phyloP scores from a whole-genome alignment of 441 rosid species.

The Eutrema salsugineum region DNA sequence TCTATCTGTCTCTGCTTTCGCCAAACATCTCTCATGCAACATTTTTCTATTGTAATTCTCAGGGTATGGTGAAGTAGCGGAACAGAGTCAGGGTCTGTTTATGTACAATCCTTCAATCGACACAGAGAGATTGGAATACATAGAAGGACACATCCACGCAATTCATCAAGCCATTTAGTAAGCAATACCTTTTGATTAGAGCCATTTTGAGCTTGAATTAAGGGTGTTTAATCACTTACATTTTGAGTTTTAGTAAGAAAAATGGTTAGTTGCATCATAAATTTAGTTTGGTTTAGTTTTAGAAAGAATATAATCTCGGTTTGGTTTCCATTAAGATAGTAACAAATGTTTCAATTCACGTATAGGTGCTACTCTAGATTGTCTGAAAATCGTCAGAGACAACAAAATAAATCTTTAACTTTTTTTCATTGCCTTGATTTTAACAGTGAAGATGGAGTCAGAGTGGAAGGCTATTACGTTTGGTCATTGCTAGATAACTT shows the following conservation, averaged over 20 bases:
- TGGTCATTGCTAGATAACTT: slow-evolving; percentile 39
- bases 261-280: too few relatives aligned
- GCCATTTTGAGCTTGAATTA: neutral
- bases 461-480: slow-evolving; percentile 38
- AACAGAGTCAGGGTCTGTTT: slow-evolving; percentile 5
- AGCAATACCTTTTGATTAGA: neutral
- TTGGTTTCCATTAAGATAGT: too few relatives aligned
- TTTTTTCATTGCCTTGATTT: neutral
- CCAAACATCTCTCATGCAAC: neutral
- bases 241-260: neutral
- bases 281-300: too few relatives aligned
- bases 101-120: slow-evolving; percentile 34
- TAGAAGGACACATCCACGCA: slow-evolving; percentile 33
- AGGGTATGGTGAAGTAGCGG: slow-evolving; percentile 35
- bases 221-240: neutral
- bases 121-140: slow-evolving; percentile 29
- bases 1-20: neutral
- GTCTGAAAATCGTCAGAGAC: neutral
- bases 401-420: too few relatives aligned
- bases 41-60: neutral
- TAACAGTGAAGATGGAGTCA: slow-evolving; percentile 36
- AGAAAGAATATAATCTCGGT: too few relatives aligned
- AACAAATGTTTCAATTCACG: too few relatives aligned
- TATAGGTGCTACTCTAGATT: neutral
- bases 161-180: slow-evolving; percentile 35